A percentile compares a stretch with the other conserved stretches of the same genome.
phyloP scores from a whole-genome alignment of 2,329 filamentous ascomycete genomes.

The Triangularia verruculosa region DNA sequence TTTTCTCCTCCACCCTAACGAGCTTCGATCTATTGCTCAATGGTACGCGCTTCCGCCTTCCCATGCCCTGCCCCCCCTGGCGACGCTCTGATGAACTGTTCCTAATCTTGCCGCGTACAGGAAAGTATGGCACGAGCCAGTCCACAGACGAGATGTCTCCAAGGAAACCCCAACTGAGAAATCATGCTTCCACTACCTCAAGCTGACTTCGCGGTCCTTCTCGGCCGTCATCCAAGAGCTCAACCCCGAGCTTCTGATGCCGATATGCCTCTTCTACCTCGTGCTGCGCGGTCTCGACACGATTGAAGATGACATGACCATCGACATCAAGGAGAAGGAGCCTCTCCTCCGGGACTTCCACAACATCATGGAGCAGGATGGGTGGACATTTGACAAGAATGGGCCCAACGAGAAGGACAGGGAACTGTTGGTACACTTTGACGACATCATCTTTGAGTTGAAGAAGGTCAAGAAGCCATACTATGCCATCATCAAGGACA shows the following conservation, averaged over 20 bases:
- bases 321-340: slow-evolving; percentile 77
- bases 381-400: slow-evolving; percentile 86
- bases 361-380: slow-evolving; percentile 72
- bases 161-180: slow-evolving; percentile 73
- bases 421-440: slow-evolving; percentile 87
- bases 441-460: slow-evolving; percentile 81
- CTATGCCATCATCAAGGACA: slow-evolving; percentile 83
- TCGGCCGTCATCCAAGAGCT: slow-evolving; percentile 91
- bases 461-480: slow-evolving; percentile 85
- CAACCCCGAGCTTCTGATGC: slow-evolving; percentile 87
- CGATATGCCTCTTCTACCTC: slow-evolving; percentile 89
- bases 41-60: slow-evolving; percentile 56
- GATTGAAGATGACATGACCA: slow-evolving; percentile 98
- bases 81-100: slow-evolving; percentile 12
- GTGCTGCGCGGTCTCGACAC: slow-evolving; percentile 90
- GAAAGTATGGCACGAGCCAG: slow-evolving; percentile 96
- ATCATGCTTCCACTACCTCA: slow-evolving; percentile 82
- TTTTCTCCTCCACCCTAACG: slow-evolving; percentile 69
- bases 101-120: slow-evolving; percentile 42
- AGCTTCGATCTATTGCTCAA: slow-evolving; percentile 82
- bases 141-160: slow-evolving; percentile 74
- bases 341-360: slow-evolving; percentile 82
- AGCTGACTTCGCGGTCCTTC: slow-evolving; percentile 90
- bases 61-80: slow-evolving; percentile 15
- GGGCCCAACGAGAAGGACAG: slow-evolving; percentile 91